Evolutionary conservation across 345 rosid genomes (phyloP), one percentile per base, ranked within the genome.

Genomic region (Camelina hispida): DNA sequence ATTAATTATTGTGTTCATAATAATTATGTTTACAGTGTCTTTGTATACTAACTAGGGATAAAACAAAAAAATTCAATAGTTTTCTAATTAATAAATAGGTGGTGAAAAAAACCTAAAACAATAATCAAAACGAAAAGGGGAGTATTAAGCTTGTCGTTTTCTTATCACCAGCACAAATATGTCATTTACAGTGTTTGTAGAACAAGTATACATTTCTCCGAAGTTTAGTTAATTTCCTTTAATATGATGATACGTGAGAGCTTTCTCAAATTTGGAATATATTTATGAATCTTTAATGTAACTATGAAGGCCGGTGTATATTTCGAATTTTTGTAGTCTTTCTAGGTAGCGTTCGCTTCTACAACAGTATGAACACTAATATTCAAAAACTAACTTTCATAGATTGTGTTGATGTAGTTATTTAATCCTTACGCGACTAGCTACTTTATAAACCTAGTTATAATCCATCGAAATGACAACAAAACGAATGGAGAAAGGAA

Each of bases 281-380:
- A 9, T 25, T 1, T 48, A 5, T 48, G 57, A 9, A n/a, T 30
- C 0, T 17, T 47, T 55, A 60, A 40, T 47, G 15, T 9, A 30
- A 5, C 54, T 52, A 28, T 8, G 6, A 3, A n/a, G 47, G 40
- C 42, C 25, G 40, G 30, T 51, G 11, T 72, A 48, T 35, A 15
- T 6, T 34, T 23, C 8, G 3, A 20, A 14, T 3, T 15, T 10
- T 11, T 11, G 44, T 47, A 32, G 46, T 34, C 47, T 43, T 28
- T 43, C 66, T 70, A 61, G 51, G 69, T 9, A 42, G 69, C 42
- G 37, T 61, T 51, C 12, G 61, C 76, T 62, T 51, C 42, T 25
- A 10, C 22, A 73, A 10, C 22, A 73, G 59, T 56, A 57, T 66
- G 72, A 66, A 66, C 78, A 66, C 43, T 25, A 4, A 23, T 48